Evolutionary conservation across 331 rosid genomes (phyloP), one percentile per base, ranked within the genome.

Genomic region (Quercus lobata): DNA sequence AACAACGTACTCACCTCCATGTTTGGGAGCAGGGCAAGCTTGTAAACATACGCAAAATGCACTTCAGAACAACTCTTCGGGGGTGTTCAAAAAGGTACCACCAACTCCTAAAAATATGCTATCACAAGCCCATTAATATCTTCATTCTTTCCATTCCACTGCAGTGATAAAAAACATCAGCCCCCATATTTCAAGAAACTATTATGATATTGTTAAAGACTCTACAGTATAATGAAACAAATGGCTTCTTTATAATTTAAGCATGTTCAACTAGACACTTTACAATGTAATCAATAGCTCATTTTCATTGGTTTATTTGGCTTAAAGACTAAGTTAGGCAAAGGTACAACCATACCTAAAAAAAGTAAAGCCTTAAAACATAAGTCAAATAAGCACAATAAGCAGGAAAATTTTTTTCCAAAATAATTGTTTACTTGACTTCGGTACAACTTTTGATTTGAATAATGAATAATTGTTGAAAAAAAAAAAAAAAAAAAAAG

Each of bases 131-230:
- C 77, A 84, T 55, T 90, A 92, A 79, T 58, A 57, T 85, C 87
- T 73, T 89, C 80, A 92, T 78, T 72, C 62, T 78, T 66, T 84
- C 85, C 46, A 82, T 81, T 74, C 88, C 89, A 80, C 97, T 89
- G 89, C 88, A 84, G 52, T 61, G 11, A 77, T 80, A 77, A 75
- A 57, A 79, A 37, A 73, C 37, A 73, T 25, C 7, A 37, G 76
- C 66, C 9, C 55, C 35, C 29, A 29, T 44, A 57, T 25, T 30
- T 19, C 30, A 34, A 80, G 16, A 69, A 62, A 46, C 52, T 44
- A 80, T 70, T 58, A 57, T 72, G 25, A n/a, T 11, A 62, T 69
- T 54, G 15, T 19, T 71, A 29, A 1, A 72, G 61, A 6, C 37
- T 72, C 44, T 35, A 25, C 4, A 29, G 29, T 22, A 7, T 72